Conservation (phyloP, 306 rosid species). For the Lotus japonicus region DNA sequence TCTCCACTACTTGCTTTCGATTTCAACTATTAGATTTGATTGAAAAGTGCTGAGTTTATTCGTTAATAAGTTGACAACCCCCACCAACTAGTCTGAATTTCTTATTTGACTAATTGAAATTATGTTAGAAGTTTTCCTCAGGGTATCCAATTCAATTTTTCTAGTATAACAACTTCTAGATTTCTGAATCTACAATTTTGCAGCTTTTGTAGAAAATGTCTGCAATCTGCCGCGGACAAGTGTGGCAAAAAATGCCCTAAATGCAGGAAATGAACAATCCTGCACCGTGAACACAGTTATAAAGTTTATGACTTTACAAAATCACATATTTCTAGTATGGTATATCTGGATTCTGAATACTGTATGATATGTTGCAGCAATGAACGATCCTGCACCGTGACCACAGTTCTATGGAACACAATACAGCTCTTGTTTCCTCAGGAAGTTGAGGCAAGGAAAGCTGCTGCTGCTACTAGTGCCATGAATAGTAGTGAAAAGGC, state of each 20-base stretch:
- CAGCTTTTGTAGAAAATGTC: conserved; percentile 88
- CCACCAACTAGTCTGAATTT: too few species aligned
- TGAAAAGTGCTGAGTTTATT: too few species aligned
- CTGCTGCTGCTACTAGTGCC: conserved; percentile 33
- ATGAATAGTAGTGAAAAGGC: conserved; percentile 31
- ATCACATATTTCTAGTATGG: too few species aligned
- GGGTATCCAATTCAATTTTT: too few species aligned
- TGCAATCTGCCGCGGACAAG: conserved; percentile 80
- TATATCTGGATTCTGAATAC: background rate
- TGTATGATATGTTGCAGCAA: conserved; percentile 43
- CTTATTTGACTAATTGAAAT: too few species aligned
- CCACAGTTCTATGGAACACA: conserved; percentile 97
- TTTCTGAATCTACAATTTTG: conserved; percentile 13
- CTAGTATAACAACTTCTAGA: too few species aligned
- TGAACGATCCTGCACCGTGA: conserved; percentile 81
- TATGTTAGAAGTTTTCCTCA: background rate
- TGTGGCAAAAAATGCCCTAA: conserved; percentile 94
- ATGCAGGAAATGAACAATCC: too few species aligned
- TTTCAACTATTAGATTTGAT: too few species aligned
- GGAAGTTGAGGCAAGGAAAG: conserved; percentile 80
- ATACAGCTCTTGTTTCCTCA: conserved; percentile 88
- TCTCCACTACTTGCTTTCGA: too few species aligned
- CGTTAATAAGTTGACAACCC: too few species aligned
- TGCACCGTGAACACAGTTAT: too few species aligned
- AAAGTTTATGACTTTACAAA: too few species aligned